phyloP scores from a whole-genome alignment of 106 monocot genomes.

The Hemerocallis citrina region DNA sequence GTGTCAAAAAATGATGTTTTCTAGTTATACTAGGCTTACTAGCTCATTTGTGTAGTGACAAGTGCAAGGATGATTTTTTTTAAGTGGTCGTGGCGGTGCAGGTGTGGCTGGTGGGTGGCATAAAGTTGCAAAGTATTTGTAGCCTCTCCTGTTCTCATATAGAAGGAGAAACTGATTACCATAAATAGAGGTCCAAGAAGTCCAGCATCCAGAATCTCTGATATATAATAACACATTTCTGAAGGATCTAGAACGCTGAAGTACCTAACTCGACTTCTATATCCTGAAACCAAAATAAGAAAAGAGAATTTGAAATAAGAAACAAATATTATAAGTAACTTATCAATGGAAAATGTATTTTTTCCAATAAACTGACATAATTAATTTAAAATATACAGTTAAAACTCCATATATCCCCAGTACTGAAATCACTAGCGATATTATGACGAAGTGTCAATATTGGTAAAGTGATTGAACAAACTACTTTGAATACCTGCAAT shows the following conservation, averaged over 20 bases:
- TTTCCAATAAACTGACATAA: not conserved
- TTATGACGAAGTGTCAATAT: not conserved
- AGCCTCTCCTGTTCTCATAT: too few relatives aligned
- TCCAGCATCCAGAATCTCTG: conserved; percentile 83
- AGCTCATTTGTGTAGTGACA: too few relatives aligned
- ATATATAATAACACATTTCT: conserved; percentile 79
- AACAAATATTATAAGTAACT: too few relatives aligned
- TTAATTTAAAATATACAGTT: not conserved
- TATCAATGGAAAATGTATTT: too few relatives aligned
- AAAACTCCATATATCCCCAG: too few relatives aligned
- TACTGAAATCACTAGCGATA: too few relatives aligned
- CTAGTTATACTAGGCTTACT: too few relatives aligned
- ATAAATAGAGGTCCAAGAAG: conserved; percentile 74
- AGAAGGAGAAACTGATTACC: conserved; percentile 37
- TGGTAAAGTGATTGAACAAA: not conserved
- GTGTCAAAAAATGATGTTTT: too few relatives aligned
- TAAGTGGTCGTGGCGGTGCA: too few relatives aligned
- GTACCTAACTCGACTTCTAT: conserved; percentile 77
- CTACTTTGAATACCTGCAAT: not conserved
- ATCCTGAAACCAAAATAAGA: conserved; percentile 38
- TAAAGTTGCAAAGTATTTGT: not conserved
- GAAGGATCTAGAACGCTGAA: conserved; percentile 63
- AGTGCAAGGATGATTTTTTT: too few relatives aligned
- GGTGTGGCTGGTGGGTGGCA: too few relatives aligned
- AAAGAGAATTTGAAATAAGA: not conserved